These are phyloP conservation scores for Claviceps pazoutovae DNA, from an alignment of 2,329 filamentous ascomycete genomes.

Conservation along the genomic window DNA sequence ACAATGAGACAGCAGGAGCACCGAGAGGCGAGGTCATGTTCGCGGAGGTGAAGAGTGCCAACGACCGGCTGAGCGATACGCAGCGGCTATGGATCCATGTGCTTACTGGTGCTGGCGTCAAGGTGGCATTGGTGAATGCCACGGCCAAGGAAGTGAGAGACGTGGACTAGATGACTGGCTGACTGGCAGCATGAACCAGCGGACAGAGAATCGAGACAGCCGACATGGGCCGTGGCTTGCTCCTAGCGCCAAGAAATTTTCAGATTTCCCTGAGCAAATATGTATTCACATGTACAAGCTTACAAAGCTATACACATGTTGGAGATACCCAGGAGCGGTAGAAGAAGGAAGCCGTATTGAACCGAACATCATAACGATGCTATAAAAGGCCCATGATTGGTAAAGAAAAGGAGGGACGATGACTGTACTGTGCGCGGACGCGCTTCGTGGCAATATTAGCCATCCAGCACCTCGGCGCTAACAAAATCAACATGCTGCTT, in stretches of 20 bases:
- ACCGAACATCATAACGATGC: too few species aligned
- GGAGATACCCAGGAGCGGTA: too few species aligned
- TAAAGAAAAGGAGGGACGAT: neutral
- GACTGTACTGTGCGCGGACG: neutral
- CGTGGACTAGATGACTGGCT: constrained; percentile 16
- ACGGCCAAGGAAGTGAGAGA: constrained; percentile 37
- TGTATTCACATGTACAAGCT: neutral
- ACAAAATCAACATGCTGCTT: neutral
- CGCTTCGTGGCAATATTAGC: neutral
- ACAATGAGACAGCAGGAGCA: constrained; percentile 13
- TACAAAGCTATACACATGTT: too few species aligned
- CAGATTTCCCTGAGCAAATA: neutral
- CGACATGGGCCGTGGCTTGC: neutral
- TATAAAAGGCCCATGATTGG: too few species aligned
- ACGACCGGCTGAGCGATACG: constrained; percentile 89
- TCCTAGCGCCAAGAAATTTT: neutral
- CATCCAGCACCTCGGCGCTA: neutral
- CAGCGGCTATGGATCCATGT: constrained; percentile 97
- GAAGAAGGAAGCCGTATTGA: too few species aligned
- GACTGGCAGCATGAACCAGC: neutral
- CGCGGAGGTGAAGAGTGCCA: constrained; percentile 67
- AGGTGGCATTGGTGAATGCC: constrained; percentile 66
- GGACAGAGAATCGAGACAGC: neutral
- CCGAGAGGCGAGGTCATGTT: constrained; percentile 55
- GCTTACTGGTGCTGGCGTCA: constrained; percentile 67